Evolutionary conservation across 2,329 filamentous ascomycete species (phyloP), one percentile per base, ranked within the genome.

Genomic region (Alternaria gansuensis): DNA sequence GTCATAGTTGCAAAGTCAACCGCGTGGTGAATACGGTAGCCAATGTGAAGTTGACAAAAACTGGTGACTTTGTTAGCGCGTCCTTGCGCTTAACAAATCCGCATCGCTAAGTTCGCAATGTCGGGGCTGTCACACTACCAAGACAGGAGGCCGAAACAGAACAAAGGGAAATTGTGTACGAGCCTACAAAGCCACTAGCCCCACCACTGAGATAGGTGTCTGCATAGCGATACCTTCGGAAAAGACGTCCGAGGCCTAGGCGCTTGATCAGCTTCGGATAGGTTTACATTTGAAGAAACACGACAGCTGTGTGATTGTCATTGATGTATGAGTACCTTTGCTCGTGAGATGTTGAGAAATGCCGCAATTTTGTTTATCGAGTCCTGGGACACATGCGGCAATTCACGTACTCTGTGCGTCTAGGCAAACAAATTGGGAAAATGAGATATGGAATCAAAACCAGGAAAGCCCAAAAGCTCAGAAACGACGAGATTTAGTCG

Each of bases 401-500:
- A 13, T 9, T 33, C 23, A 26, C 11, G 23, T 53, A 54, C 43
- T 54, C 41, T 28, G 41, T 41, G 36, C 50, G 50, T 41, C 50
- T 14, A 13, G 21, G n/a, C 17, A 17, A 52, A 44, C 4, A 50
- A 29, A 17, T 39, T n/a, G 48, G 24, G 14, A 21, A 50, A 14
- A 13, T 17, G 33, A 10, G 13, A 39, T 36, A 14, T 26, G n/a
- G 44, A 5, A 50, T 29, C 8, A 26, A 21, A 6, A 48, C 21
- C 23, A 24, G 8, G 31, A 33, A n/a, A 26, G 31, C n/a, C 23
- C n/a, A 10, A 8, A 23, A 48, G 31, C 29, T 34, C 31, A 26
- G 24, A 36, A 8, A 24, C 44, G 31, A 23, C 13, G 13, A 17
- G n/a, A 9, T 28, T 37, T 54, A 73, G 54, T 74, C 70, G 46